These are phyloP conservation scores for Wallacemonas collosoma DNA, from an alignment of 208 protist genomes.

Conservation along the genomic window DNA sequence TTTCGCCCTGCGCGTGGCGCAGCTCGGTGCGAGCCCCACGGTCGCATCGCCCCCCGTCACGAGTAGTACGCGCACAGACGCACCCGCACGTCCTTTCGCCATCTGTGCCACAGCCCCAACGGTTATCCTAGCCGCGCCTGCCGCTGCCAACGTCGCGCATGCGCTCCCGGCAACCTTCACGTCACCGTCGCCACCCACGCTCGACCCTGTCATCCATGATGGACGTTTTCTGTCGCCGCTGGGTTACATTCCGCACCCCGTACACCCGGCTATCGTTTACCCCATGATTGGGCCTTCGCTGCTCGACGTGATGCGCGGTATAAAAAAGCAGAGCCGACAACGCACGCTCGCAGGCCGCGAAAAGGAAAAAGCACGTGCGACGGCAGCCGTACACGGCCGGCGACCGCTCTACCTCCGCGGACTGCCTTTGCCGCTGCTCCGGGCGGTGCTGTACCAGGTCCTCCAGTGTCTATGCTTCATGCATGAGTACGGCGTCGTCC, in stretches of 20 bases:
- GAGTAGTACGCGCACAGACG: too few species aligned
- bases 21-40: too few species aligned
- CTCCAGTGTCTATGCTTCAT: constrained; percentile 72
- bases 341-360: constrained; percentile 3
- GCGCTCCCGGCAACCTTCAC: too few species aligned
- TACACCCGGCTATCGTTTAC: constrained; percentile 76
- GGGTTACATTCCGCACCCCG: constrained; percentile 65
- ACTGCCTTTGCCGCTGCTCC: constrained; percentile 55
- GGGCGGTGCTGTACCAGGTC: constrained; percentile 69
- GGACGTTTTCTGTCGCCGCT: constrained; percentile 65
- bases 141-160: too few species aligned
- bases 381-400: constrained; percentile 5
- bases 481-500: constrained; percentile 63
- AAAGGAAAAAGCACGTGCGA: background rate
- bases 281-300: constrained; percentile 75
- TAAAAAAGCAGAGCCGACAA: constrained; percentile 37
- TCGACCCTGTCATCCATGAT: constrained; percentile 14
- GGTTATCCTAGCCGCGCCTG: constrained; percentile 5
- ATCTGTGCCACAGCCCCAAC: constrained; percentile 13
- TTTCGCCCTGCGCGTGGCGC: background rate
- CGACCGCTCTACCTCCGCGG: constrained; percentile 53
- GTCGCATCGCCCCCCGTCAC: too few species aligned
- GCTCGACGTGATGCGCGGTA: constrained; percentile 49
- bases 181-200: too few species aligned
- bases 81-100: too few species aligned